Evolutionary conservation across 1,139 yeast genomes (phyloP).

Genomic region (Hansenula lynferdii): DNA sequence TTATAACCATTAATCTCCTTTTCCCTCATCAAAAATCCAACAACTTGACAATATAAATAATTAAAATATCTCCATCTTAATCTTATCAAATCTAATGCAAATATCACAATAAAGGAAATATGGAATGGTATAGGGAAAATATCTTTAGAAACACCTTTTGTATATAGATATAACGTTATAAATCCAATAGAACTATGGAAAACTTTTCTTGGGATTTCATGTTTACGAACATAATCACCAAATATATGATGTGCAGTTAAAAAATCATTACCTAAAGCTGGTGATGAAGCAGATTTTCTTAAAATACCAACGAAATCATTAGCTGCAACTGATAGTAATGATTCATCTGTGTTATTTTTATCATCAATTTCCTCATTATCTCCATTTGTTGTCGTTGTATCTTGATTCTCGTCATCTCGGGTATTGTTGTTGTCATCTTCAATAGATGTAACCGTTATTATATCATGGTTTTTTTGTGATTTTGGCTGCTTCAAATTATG

Average conservation of each 20-base stretch:
- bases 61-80: constrained; percentile 60
- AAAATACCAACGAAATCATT: constrained; percentile 11
- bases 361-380: neutral
- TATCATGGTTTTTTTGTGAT: neutral
- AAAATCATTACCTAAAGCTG: constrained; percentile 15
- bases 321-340: no score
- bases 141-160: constrained; percentile 49
- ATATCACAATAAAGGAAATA: constrained; percentile 48
- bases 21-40: constrained; percentile 83
- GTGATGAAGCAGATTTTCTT: constrained; percentile 7
- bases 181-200: constrained; percentile 89
- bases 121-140: constrained; percentile 58
- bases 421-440: constrained; percentile 2
- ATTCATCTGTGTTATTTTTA: neutral
- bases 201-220: constrained; percentile 83
- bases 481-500: neutral
- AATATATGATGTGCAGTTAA: constrained; percentile 31
- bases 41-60: constrained; percentile 51
- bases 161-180: constrained; percentile 67
- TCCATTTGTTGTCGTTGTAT: constrained; percentile 1
- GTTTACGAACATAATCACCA: constrained; percentile 57
- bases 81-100: constrained; percentile 65
- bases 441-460: neutral
- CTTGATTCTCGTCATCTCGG: no score
- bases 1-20: constrained; percentile 65